Evolutionary conservation across 345 rosid species (phyloP), one percentile per base, ranked within the genome.

Genomic region (Iberis pinnata): DNA sequence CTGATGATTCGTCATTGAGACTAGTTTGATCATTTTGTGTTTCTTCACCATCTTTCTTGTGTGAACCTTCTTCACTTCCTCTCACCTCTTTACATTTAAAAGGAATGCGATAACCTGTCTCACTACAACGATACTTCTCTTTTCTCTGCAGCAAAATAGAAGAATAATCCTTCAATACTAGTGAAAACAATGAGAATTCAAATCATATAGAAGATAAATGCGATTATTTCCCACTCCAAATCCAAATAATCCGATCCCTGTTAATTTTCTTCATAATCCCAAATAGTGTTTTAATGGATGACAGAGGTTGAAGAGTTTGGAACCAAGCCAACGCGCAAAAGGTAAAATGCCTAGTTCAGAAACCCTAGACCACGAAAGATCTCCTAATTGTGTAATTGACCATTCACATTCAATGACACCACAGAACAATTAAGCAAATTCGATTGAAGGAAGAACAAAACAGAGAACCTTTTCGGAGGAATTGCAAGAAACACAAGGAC

Each of bases 71-170:
- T 56, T n/a, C n/a, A n/a, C n/a, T n/a, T n/a, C 36, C 71, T 61
- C 39, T 64, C 26, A 55, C 60, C 65, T 77, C 83, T 58, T 75
- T 69, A 63, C 96, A 90, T 73, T 76, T 82, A 20, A 90, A 69
- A 42, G 93, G 89, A 71, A 90, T 84, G 1, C 93, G 93, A 69
- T 90, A 87, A 15, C 96, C 89, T 0, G 96, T 90, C 80, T 87
- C 98, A 65, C 98, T 87, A 57, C 98, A 90, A 12, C 88, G 88
- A 69, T 78, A 87, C 56, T 79, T 81, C 15, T 67, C 74, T 60
- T 78, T 79, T 54, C 70, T 81, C 93, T 87, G 67, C 69, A 58
- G 4, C 22, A 19, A 61, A 16, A 43, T 12, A 36, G 36, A 56
- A 56, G 12, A 20, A 53, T 12, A n/a, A n/a, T n/a, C n/a, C 39